These are phyloP conservation scores for Chlorella vulgaris DNA, from an alignment of 139 green algal species.

Conservation along the genomic window DNA sequence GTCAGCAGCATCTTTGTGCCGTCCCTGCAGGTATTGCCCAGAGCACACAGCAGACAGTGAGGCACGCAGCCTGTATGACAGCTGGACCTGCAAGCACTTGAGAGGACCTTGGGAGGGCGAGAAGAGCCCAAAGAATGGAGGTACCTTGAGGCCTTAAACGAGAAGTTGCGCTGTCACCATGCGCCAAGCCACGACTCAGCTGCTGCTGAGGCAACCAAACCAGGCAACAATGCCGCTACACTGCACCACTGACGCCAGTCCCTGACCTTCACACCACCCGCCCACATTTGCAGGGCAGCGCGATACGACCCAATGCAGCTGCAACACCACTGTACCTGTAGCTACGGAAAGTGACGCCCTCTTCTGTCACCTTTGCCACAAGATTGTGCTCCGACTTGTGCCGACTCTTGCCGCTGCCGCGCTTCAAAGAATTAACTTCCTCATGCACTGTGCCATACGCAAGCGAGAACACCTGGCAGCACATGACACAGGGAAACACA, in stretches of 20 bases:
- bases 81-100: too few relatives aligned
- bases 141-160: too few relatives aligned
- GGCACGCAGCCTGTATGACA: too few relatives aligned
- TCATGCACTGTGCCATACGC: slow-evolving; percentile 49
- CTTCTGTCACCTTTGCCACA: slow-evolving; percentile 42
- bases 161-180: too few relatives aligned
- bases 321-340: slow-evolving; percentile 32
- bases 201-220: too few relatives aligned
- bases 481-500: too few relatives aligned
- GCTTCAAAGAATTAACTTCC: slow-evolving; percentile 49
- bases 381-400: slow-evolving; percentile 28
- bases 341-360: slow-evolving; percentile 47
- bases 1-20: slow-evolving; percentile 51
- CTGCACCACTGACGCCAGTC: not conserved
- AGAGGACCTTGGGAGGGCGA: too few relatives aligned
- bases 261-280: not conserved
- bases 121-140: too few relatives aligned
- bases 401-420: slow-evolving; percentile 9
- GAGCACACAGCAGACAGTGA: not conserved
- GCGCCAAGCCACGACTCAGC: too few relatives aligned
- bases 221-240: too few relatives aligned
- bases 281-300: too few relatives aligned
- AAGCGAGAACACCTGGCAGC: slow-evolving; percentile 58
- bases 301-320: not conserved
- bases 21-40: not conserved